These are phyloP conservation scores for Pelargonium citronellum DNA, from an alignment of 441 rosid genomes.

Conservation along the genomic window DNA sequence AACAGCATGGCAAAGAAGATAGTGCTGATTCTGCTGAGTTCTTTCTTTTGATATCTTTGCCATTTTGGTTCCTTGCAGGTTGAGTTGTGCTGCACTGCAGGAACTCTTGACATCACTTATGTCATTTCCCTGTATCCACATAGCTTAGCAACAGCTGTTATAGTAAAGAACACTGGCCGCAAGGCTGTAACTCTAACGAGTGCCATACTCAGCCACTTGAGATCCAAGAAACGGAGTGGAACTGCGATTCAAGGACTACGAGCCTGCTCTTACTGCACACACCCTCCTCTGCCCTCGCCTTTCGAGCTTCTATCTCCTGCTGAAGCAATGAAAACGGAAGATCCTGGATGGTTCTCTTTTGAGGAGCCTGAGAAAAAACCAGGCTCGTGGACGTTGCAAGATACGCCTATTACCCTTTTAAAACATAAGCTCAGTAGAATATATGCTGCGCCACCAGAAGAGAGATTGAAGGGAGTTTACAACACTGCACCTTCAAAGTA, in stretches of 20 bases:
- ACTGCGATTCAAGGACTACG: conserved; percentile 62
- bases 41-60: neutral
- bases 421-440: conserved; percentile 68
- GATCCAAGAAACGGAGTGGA: conserved; percentile 48
- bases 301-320: conserved; percentile 70
- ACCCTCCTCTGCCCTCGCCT: conserved; percentile 71
- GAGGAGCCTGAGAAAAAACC: conserved; percentile 59
- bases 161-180: conserved; percentile 66
- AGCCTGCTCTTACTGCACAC: conserved; percentile 60
- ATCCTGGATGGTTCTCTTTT: conserved; percentile 59
- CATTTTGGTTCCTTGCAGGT: conserved; percentile 40
- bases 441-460: conserved; percentile 70
- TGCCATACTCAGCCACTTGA: conserved; percentile 71
- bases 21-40: no score
- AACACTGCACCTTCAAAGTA: conserved; percentile 78
- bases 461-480: conserved; percentile 63
- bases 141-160: conserved; percentile 72
- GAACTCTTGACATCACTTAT: conserved; percentile 56
- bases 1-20: no score
- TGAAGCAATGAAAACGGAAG: conserved; percentile 74
- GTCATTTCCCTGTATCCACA: conserved; percentile 65
- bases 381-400: conserved; percentile 67
- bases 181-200: conserved; percentile 57
- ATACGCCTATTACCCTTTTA: conserved; percentile 51
- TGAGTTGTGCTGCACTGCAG: conserved; percentile 56